phyloP scores from a whole-genome alignment of 1,284 basidiomycete genomes.

The Athelia psychrophila region DNA sequence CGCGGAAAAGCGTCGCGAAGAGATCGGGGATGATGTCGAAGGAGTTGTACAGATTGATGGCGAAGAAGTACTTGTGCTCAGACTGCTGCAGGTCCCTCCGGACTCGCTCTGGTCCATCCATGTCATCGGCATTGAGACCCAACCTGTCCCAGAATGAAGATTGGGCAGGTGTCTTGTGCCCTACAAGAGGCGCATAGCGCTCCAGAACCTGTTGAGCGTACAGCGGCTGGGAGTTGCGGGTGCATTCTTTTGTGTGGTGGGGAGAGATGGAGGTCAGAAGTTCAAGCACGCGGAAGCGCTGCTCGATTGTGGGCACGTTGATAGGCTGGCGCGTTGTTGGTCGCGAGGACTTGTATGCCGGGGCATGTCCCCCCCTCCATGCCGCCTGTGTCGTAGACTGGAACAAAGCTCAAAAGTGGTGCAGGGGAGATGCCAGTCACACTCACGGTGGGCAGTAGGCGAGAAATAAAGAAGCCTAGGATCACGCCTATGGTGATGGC shows the following conservation, averaged over 20 bases:
- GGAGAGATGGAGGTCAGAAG: constrained; percentile 83
- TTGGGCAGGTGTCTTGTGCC: constrained; percentile 61
- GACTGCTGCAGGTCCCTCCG: constrained; percentile 44
- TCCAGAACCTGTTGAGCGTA: constrained; percentile 84
- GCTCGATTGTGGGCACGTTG: constrained; percentile 69
- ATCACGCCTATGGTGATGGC: constrained; percentile 64
- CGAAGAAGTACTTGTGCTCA: constrained; percentile 95
- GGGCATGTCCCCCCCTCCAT: constrained; percentile 55
- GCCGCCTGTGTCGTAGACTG: constrained; percentile 32
- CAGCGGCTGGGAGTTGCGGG: constrained; percentile 75
- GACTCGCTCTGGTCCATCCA: constrained; percentile 30
- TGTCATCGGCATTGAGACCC: constrained; percentile 41
- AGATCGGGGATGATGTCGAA: constrained; percentile 97
- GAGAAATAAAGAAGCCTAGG: constrained; percentile 62
- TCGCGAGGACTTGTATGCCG: constrained; percentile 38
- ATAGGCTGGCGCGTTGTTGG: constrained; percentile 58
- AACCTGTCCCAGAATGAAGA: constrained; percentile 59
- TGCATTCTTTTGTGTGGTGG: constrained; percentile 91
- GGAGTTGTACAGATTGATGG: constrained; percentile 97
- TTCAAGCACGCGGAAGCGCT: constrained; percentile 82
- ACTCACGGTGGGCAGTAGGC: constrained; percentile 45
- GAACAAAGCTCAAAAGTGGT: constrained; percentile 7
- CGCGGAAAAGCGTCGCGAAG: constrained; percentile 92
- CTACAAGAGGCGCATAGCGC: constrained; percentile 80
- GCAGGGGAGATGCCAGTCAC: constrained; percentile 18